Conservation (phyloP, 768 basidiomycete species). For the Russula vinacea region DNA sequence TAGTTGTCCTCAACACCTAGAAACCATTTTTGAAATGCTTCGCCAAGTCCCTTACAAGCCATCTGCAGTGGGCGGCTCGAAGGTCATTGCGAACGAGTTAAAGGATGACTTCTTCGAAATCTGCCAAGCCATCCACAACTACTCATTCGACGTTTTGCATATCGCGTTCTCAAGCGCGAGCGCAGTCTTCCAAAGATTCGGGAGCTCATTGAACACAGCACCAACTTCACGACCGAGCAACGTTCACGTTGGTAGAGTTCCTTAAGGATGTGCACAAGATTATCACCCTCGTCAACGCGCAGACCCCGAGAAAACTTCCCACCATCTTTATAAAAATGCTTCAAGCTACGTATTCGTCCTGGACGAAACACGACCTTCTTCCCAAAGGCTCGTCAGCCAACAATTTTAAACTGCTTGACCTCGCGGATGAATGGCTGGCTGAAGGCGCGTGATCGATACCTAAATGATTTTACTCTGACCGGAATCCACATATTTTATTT, state of each 20-base stretch:
- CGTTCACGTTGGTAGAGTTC: background rate
- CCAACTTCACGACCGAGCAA: background rate
- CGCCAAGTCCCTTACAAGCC: background rate
- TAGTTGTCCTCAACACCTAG: background rate
- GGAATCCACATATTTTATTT: background rate
- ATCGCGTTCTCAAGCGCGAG: background rate
- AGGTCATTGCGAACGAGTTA: background rate
- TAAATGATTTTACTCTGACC: background rate
- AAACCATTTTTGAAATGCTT: background rate
- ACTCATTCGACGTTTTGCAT: background rate
- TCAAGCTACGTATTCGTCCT: background rate
- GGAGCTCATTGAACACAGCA: background rate
- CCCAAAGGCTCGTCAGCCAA: background rate
- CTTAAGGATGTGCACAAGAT: background rate
- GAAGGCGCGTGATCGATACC: background rate
- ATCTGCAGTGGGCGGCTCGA: background rate
- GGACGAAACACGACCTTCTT: background rate
- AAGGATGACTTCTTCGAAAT: background rate
- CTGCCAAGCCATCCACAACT: background rate
- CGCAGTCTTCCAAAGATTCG: background rate
- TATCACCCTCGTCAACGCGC: background rate
- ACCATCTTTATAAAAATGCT: background rate
- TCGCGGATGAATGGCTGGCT: background rate
- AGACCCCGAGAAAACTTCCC: background rate
- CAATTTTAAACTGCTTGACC: background rate